A percentile compares a stretch with the other conserved stretches of the same genome.
Evolutionary conservation across 805 yeast species (phyloP).

Genomic region (Barnettozyma siamensis): DNA sequence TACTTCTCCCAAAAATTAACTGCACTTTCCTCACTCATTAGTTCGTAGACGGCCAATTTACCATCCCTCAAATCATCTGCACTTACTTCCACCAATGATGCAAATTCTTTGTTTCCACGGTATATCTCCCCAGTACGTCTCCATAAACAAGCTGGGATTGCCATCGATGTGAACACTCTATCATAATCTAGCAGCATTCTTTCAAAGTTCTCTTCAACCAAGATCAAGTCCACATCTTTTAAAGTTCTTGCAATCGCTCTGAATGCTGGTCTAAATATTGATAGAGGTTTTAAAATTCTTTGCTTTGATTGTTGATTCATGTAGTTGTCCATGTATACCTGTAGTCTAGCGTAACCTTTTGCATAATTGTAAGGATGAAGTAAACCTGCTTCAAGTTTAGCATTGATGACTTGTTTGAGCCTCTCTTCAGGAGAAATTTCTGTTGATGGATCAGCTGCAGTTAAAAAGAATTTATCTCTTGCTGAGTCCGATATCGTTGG

Average conservation of each 20-base stretch:
- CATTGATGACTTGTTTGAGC: constrained; percentile 86
- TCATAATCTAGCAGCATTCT: constrained; percentile 90
- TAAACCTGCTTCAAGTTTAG: constrained; percentile 89
- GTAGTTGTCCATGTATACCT: constrained; percentile 85
- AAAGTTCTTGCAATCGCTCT: constrained; percentile 86
- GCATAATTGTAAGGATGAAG: constrained; percentile 92
- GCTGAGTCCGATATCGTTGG: constrained; percentile 55
- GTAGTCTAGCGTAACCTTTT: constrained; percentile 84
- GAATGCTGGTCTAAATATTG: constrained; percentile 86
- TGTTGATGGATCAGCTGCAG: constrained; percentile 96
- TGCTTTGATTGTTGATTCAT: constrained; percentile 82
- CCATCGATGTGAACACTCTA: constrained; percentile 94
- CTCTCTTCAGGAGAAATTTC: constrained; percentile 93
- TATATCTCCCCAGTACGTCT: constrained; percentile 95
- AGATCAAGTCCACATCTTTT: constrained; percentile 83
- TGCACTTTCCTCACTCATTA: constrained; percentile 93
- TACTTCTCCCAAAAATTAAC: constrained; percentile 97
- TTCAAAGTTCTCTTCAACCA: constrained; percentile 92
- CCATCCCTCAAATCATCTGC: constrained; percentile 93
- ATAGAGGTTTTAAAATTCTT: constrained; percentile 78
- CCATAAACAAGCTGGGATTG: constrained; percentile 97
- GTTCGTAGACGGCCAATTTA: constrained; percentile 82
- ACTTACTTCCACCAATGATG: constrained; percentile 81
- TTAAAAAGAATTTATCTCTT: constrained; percentile 84
- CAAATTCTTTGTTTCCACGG: constrained; percentile 93